Conservation (phyloP, 345 rosid genomes). For the Erysimum cheiranthoides region DNA sequence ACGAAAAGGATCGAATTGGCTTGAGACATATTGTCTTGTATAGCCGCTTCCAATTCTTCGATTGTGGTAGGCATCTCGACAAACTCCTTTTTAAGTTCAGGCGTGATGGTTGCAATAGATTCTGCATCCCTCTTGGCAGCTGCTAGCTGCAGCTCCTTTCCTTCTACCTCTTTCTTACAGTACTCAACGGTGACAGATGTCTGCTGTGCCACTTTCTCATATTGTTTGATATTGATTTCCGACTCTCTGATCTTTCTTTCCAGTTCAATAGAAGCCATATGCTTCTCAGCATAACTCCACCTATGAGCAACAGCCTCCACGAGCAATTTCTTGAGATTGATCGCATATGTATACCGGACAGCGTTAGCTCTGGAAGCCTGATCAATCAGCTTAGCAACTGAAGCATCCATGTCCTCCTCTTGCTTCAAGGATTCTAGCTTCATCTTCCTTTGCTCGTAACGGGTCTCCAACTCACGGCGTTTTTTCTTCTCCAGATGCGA, state of each 20-base stretch:
- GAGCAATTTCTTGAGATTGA: slow-evolving; percentile 68
- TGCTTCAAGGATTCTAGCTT: slow-evolving; percentile 65
- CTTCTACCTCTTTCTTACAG: slow-evolving; percentile 72
- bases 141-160: slow-evolving; percentile 53
- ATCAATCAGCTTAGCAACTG: slow-evolving; percentile 63
- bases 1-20: slow-evolving; percentile 86
- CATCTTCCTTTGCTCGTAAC: slow-evolving; percentile 66
- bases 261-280: slow-evolving; percentile 74
- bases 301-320: slow-evolving; percentile 60
- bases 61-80: slow-evolving; percentile 83
- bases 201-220: slow-evolving; percentile 67
- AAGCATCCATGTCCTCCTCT: slow-evolving; percentile 68
- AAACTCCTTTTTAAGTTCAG: slow-evolving; percentile 77
- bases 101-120: slow-evolving; percentile 74
- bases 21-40: slow-evolving; percentile 76
- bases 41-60: slow-evolving; percentile 92
- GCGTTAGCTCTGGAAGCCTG: slow-evolving; percentile 60
- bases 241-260: slow-evolving; percentile 81
- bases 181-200: slow-evolving; percentile 58
- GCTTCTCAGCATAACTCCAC: slow-evolving; percentile 67
- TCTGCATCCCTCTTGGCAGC: slow-evolving; percentile 86
- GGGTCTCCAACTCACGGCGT: slow-evolving; percentile 61
- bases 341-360: slow-evolving; percentile 58
- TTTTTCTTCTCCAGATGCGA: slow-evolving; percentile 54
- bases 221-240: slow-evolving; percentile 73